Evolutionary conservation across 345 rosid genomes (phyloP).

Genomic region (Moricandia moricandioides): DNA sequence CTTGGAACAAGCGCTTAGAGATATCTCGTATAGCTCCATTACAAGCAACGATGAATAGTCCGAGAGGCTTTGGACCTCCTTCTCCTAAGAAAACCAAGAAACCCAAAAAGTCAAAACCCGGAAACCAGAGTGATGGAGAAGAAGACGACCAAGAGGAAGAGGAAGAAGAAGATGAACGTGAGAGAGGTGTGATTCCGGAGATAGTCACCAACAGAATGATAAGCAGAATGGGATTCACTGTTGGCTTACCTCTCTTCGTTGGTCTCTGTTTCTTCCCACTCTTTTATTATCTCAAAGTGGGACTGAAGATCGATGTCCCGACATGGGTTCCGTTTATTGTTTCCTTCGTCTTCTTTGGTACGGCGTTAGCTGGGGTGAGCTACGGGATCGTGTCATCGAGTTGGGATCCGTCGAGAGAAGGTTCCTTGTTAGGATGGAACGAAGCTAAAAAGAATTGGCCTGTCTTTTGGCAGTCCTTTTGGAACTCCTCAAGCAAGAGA

Average conservation of each 20-base stretch:
- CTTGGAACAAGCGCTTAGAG: conserved; percentile 15
- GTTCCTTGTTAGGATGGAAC: conserved; percentile 86
- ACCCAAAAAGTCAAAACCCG: conserved; percentile 41
- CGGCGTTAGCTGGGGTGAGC: conserved; percentile 80
- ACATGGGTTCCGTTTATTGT: conserved; percentile 83
- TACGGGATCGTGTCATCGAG: conserved; percentile 92
- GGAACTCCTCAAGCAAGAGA: conserved; percentile 60
- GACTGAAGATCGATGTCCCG: conserved; percentile 73
- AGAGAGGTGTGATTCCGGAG: conserved; percentile 73
- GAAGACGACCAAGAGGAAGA: conserved; percentile 36
- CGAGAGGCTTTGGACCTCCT: conserved; percentile 72
- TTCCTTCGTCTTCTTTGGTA: conserved; percentile 80
- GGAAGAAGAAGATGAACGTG: conserved; percentile 40
- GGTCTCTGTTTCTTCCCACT: conserved; percentile 86
- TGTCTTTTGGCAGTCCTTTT: conserved; percentile 85
- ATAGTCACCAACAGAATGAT: conserved; percentile 93
- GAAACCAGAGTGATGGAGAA: conserved; percentile 33
- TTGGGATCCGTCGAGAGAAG: conserved; percentile 96
- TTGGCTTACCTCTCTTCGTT: conserved; percentile 66
- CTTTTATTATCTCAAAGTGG: conserved; percentile 81
- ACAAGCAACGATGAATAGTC: conserved; percentile 60
- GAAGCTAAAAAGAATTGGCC: conserved; percentile 97
- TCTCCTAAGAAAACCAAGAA: conserved; percentile 57
- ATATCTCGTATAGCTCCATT: conserved; percentile 34
- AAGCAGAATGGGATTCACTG: conserved; percentile 72